phyloP scores from a whole-genome alignment of 495 filamentous ascomycete species.

The Penicillium nucicola region DNA sequence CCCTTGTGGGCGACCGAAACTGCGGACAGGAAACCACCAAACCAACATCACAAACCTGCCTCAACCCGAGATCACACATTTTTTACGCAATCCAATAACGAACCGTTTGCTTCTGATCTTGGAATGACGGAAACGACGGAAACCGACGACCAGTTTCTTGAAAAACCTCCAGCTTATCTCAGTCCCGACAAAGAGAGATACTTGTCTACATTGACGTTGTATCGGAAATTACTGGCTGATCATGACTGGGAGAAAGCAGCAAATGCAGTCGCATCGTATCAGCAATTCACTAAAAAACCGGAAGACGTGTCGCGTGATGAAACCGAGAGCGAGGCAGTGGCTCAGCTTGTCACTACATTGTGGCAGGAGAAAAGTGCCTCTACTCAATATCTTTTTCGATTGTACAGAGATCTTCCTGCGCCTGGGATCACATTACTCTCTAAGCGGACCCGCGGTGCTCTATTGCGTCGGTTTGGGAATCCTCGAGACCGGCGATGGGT shows the following conservation, averaged over 20 bases:
- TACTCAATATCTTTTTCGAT: conserved; percentile 53
- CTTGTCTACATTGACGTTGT: conserved; percentile 12
- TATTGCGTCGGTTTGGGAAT: conserved; percentile 67
- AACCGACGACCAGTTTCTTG: too few relatives aligned
- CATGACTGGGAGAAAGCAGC: conserved; percentile 16
- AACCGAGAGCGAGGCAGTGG: conserved; percentile 31
- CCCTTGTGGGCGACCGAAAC: conserved; percentile 3
- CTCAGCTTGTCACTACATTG: conserved; percentile 41
- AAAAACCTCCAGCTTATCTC: background rate
- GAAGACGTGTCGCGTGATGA: conserved; percentile 13
- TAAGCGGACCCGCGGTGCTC: conserved; percentile 51
- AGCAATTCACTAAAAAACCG: background rate
- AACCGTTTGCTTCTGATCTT: too few relatives aligned
- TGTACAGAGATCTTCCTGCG: conserved; percentile 58
- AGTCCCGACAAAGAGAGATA: conserved; percentile 13
- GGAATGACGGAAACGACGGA: too few relatives aligned
- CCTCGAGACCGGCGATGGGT: conserved; percentile 36
- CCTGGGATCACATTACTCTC: conserved; percentile 67
- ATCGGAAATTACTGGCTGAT: conserved; percentile 11
- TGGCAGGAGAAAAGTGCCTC: conserved; percentile 35
- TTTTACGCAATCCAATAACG: background rate
- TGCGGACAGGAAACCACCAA: conserved; percentile 1
- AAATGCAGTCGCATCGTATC: conserved; percentile 11
- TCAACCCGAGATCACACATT: background rate
- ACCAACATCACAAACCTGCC: background rate